Conservation (phyloP, 495 filamentous ascomycete species). For the Cryomyces minteri region DNA sequence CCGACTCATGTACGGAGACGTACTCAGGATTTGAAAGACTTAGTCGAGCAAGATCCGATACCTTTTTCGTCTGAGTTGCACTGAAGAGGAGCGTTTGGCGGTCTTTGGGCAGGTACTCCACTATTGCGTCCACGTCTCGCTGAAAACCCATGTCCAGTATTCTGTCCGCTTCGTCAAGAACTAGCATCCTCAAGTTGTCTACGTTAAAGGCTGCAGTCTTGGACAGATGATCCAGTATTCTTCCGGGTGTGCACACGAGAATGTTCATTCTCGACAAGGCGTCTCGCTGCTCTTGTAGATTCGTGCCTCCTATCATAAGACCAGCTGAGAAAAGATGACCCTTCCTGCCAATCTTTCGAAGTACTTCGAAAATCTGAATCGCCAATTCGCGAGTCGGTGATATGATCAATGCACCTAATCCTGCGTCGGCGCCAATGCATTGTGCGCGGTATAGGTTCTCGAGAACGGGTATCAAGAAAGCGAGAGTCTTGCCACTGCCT, state of each 20-base stretch:
- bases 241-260: conserved; percentile 83
- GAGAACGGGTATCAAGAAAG: conserved; percentile 80
- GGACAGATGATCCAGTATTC: conserved; percentile 90
- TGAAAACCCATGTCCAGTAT: conserved; percentile 99
- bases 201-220: conserved; percentile 85
- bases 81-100: conserved; percentile 91
- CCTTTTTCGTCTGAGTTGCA: conserved; percentile 87
- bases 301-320: conserved; percentile 88
- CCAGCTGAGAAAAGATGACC: conserved; percentile 80
- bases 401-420: conserved; percentile 79
- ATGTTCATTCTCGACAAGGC: conserved; percentile 91
- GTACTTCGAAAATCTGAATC: conserved; percentile 91
- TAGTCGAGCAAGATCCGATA: conserved; percentile 77
- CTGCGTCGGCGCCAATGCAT: conserved; percentile 76
- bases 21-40: conserved; percentile 87
- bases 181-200: conserved; percentile 77
- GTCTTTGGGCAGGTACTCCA: conserved; percentile 74
- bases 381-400: conserved; percentile 90
- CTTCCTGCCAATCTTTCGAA: conserved; percentile 75
- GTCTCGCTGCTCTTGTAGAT: conserved; percentile 71
- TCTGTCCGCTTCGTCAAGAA: conserved; percentile 89
- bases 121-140: conserved; percentile 72
- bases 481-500: conserved; percentile 88
- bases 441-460: conserved; percentile 84
- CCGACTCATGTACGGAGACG: conserved; percentile 76